Evolutionary conservation across 2,329 filamentous ascomycete genomes (phyloP), one percentile per base, ranked within the genome.

Genomic region (Colletotrichum sp.): DNA sequence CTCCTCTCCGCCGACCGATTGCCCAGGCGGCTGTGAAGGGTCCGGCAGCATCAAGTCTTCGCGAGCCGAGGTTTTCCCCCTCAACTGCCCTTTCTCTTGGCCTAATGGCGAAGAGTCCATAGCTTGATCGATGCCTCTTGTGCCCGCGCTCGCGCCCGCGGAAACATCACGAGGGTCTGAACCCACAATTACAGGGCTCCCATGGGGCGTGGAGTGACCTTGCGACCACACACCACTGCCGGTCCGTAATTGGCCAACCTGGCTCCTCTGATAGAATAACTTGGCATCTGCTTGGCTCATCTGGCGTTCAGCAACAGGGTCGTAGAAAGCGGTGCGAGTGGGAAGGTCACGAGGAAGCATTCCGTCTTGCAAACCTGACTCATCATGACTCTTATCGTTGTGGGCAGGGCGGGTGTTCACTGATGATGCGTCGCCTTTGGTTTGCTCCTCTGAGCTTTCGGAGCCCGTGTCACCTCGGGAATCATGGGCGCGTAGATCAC

Each of bases 271-370:
- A 84, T 98, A 99, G 86, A 98, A 98, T 77, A 98, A 90, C 85
- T 98, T 98, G 75, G 96, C 95, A 83, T 99, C 97, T 30, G 95
- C 93, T 84, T 98, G 96, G 81, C 94, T 97, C 92, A 98, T 94
- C 81, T 96, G 95, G 81, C 97, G 97, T 85, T 99, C 97, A 69
- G 95, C 94, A 68, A 96, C 94, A 81, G 96, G 95, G 84, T 98
- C 96, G 86, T 98, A 98, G 82, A 96, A 97, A 24, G 96, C 95
- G 10, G 96, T 98, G 82, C 93, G 93, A 76, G 89, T 89, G 38
- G 91, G 91, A 68, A 91, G 82, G 81, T 93, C 92, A 76, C 92
- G 87, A 26, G 87, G 86, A 12, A 93, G 86, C 88, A 93, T 91
- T 70, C 91, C 91, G 34, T 90, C 89, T 70, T 88, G 82, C 43